Conservation (phyloP, 2,329 filamentous ascomycete genomes). For the Lecanicillium sp. region DNA sequence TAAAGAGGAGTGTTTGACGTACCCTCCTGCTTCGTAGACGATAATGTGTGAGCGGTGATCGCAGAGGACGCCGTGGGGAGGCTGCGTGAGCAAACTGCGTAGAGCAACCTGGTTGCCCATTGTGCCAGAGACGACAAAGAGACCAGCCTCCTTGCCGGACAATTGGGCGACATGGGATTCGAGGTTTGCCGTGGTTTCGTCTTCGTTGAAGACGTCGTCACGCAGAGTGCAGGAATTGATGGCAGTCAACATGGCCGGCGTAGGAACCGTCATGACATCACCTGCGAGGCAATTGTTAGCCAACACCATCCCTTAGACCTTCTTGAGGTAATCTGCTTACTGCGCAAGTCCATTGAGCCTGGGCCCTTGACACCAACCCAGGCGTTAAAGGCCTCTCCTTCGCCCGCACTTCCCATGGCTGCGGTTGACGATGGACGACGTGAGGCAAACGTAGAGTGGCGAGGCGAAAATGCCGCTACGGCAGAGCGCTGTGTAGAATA, state of each 20-base stretch:
- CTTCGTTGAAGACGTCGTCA: slow-evolving; percentile 79
- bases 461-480: too few species aligned
- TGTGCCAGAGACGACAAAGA: slow-evolving; percentile 82
- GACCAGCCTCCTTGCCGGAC: slow-evolving; percentile 64
- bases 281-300: too few species aligned
- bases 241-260: slow-evolving; percentile 70
- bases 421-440: too few species aligned
- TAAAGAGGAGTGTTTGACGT: slow-evolving; percentile 13
- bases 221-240: slow-evolving; percentile 66
- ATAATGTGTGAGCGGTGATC: slow-evolving; percentile 74
- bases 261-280: slow-evolving; percentile 62
- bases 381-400: slow-evolving; percentile 11
- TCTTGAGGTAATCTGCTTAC: slow-evolving; percentile 16
- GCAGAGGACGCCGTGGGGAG: slow-evolving; percentile 72
- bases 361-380: slow-evolving; percentile 30
- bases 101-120: slow-evolving; percentile 91
- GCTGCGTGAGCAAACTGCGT: slow-evolving; percentile 66
- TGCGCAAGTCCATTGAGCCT: slow-evolving; percentile 30
- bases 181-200: slow-evolving; percentile 67
- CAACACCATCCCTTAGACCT: too few species aligned
- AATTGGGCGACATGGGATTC: slow-evolving; percentile 67
- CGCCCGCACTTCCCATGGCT: too few species aligned
- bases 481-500: too few species aligned
- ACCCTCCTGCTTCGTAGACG: slow-evolving; percentile 56
- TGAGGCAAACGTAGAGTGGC: too few species aligned